Base-by-base conservation (phyloP, 2,329 filamentous ascomycete species). In the Dendrostoma leiphaemia region DNA sequence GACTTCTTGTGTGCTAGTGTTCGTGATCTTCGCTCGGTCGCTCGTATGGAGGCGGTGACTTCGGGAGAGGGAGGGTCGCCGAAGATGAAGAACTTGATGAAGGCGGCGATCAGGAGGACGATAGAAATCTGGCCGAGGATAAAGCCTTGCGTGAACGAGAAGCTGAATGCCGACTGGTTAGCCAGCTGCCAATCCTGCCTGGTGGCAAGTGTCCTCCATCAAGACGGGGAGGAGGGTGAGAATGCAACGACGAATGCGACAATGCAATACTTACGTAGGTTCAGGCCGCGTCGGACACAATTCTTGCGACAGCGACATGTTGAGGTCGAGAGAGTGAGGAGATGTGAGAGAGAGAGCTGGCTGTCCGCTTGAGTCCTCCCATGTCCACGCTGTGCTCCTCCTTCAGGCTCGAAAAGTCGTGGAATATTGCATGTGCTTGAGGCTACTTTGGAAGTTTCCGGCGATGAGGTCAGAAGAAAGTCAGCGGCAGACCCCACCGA, bases 11-110 rank as follows among this genome's bases (percentile, higher is more conserved):
- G 90, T 23, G 88, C 85, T 52, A 91, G 77, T 2, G 88, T 89
- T 60, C 88, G 80, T 49, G 87, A 84, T 55, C 86, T 84, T 24
- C 90, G 84, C 62, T 91, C 86, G 10, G 87, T 86, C 54, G 89
- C 90, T 61, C 89, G 84, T 40, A 88, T 76, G 7, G 90, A 80
- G 12, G 91, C 90, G 19, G 88, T 90, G 51, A 88, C 85, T 60
- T 96, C 91, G 58, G 91, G 81, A 1, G 89, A 91, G 1, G 91
- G 91, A 5, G 91, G 85, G 67, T 97, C 94, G 63, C 94, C 94
- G 68, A 99, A 97, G 67, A 99, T 97, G 82, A 99, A 99, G 83
- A 97, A 99, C 70, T 96, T 96, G 72, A 99, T 97, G 74, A 99
- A 97, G 62, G 89, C 90, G 60, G 91, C 92, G 58, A 99, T 84